These are phyloP conservation scores for Ustilago lituana DNA, from an alignment of 1,284 basidiomycete genomes.

Conservation along the genomic window DNA sequence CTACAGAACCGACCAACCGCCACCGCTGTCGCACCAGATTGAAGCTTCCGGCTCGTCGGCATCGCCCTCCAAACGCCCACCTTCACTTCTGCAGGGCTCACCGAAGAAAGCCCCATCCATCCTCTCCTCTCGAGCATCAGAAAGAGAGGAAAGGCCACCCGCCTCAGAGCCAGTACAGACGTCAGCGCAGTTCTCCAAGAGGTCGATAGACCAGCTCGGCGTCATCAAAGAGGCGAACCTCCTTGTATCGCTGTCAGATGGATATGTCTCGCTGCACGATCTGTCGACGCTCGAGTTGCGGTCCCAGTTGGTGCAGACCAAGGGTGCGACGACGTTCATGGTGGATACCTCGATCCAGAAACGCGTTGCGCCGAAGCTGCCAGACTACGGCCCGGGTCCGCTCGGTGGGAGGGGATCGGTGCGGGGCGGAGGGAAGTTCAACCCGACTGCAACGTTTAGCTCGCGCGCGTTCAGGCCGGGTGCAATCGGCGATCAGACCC, in stretches of 20 bases:
- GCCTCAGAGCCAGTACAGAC: constrained; percentile 26
- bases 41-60: constrained; percentile 6
- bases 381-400: constrained; percentile 46
- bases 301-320: constrained; percentile 71
- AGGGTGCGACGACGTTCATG: constrained; percentile 82
- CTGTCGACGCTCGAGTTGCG: constrained; percentile 74
- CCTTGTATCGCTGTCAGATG: constrained; percentile 82
- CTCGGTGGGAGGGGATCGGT: constrained; percentile 33
- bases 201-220: constrained; percentile 84
- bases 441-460: constrained; percentile 12
- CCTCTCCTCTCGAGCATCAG: constrained; percentile 18
- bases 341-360: constrained; percentile 74
- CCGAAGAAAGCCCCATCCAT: constrained; percentile 23
- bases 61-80: constrained; percentile 9
- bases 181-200: constrained; percentile 71
- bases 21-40: not conserved
- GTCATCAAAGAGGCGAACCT: constrained; percentile 84
- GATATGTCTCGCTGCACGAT: constrained; percentile 71
- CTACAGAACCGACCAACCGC: constrained; percentile 29
- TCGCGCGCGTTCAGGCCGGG: constrained; percentile 40
- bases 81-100: constrained; percentile 17
- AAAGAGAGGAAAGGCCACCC: not conserved
- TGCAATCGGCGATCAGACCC: constrained; percentile 35
- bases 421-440: constrained; percentile 13
- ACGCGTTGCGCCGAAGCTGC: constrained; percentile 18